These are phyloP conservation scores for Suillus tomentosus DNA, from an alignment of 768 basidiomycete genomes.

Conservation along the genomic window DNA sequence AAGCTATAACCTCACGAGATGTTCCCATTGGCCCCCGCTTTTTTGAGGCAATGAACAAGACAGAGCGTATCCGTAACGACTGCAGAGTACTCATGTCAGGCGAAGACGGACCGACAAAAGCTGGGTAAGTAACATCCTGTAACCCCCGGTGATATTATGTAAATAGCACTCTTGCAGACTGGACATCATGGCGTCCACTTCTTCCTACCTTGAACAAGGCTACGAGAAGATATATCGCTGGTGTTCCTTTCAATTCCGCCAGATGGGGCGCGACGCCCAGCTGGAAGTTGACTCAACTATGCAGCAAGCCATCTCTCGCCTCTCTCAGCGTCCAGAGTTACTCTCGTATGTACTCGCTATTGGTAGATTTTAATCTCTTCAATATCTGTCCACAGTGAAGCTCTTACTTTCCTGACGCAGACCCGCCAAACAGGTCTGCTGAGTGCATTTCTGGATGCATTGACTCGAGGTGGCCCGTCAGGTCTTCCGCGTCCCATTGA, in stretches of 20 bases:
- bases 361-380: not conserved
- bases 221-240: conserved; percentile 89
- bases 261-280: conserved; percentile 71
- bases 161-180: conserved; percentile 47
- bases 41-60: conserved; percentile 87
- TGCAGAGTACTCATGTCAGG: conserved; percentile 87
- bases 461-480: conserved; percentile 85
- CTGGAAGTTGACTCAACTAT: conserved; percentile 67
- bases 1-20: conserved; percentile 76
- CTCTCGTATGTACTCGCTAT: conserved; percentile 38
- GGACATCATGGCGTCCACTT: conserved; percentile 87
- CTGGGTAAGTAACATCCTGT: conserved; percentile 54
- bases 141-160: not conserved
- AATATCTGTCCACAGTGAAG: conserved; percentile 53
- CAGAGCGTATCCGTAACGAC: conserved; percentile 78
- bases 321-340: conserved; percentile 78
- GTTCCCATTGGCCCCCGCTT: conserved; percentile 72
- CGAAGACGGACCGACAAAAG: conserved; percentile 75
- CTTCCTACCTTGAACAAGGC: conserved; percentile 81
- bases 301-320: conserved; percentile 69
- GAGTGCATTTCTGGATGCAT: conserved; percentile 79
- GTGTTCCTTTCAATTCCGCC: conserved; percentile 82
- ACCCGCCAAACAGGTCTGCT: conserved; percentile 82
- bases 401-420: conserved; percentile 72
- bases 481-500: conserved; percentile 92